Percentiles rank a stretch among this genome's conserved stretches.
These are phyloP conservation scores for Populus tomentosa DNA, from an alignment of 441 rosid species.

Conservation along the genomic window DNA sequence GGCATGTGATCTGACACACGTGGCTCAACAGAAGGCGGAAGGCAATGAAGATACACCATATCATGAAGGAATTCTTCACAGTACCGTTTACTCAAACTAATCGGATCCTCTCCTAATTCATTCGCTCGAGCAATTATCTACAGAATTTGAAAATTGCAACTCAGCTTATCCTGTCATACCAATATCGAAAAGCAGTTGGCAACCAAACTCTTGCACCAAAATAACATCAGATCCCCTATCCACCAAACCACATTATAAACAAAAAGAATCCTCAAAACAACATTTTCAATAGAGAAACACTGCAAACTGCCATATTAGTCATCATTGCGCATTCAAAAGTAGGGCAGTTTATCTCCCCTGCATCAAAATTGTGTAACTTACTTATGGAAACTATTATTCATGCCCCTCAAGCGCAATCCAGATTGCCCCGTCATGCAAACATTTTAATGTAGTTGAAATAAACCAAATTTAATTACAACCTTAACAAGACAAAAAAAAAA, in stretches of 20 bases:
- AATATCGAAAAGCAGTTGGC: conserved; percentile 30
- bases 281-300: not conserved
- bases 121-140: conserved; percentile 88
- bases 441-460: not conserved
- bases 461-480: not conserved
- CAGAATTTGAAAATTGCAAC: conserved; percentile 40
- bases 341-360: not conserved
- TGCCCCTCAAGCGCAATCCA: not conserved
- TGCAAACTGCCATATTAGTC: not conserved
- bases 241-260: not conserved
- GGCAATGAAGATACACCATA: conserved; percentile 71
- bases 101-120: conserved; percentile 81
- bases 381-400: not conserved
- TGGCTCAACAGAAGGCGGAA: conserved; percentile 77
- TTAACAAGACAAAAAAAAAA: not conserved
- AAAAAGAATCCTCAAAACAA: not conserved
- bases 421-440: not conserved
- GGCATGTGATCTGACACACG: conserved; percentile 89
- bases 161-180: conserved; percentile 45
- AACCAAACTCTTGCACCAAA: conserved; percentile 14
- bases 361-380: not conserved
- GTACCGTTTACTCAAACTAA: conserved; percentile 69
- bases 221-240: conserved; percentile 7
- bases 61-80: conserved; percentile 76
- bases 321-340: not conserved